Percentiles rank a stretch among this genome's conserved stretches.
Evolutionary conservation across 352 stramenopile species (phyloP).

Genomic region (Blastocystis sp.): DNA sequence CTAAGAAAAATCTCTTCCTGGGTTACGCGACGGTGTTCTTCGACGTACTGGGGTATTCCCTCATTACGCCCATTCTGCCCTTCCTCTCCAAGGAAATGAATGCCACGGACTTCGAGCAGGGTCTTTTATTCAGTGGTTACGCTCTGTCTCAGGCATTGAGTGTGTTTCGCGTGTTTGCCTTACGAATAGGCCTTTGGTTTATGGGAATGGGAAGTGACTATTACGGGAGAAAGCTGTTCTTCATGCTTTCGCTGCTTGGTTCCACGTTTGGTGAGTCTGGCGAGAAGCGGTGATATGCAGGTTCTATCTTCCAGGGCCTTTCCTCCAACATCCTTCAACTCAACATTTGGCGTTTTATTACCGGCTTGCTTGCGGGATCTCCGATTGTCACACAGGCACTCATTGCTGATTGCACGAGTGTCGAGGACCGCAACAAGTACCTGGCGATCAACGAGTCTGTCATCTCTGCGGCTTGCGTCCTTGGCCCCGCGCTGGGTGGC

Average conservation of each 20-base stretch:
- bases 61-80: slow-evolving; percentile 56
- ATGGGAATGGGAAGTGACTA: slow-evolving; percentile 59
- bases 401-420: slow-evolving; percentile 58
- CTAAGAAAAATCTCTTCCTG: slow-evolving; percentile 24
- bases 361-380: slow-evolving; percentile 61
- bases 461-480: slow-evolving; percentile 39
- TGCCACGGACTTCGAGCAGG: slow-evolving; percentile 7
- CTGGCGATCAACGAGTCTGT: slow-evolving; percentile 13
- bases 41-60: slow-evolving; percentile 45
- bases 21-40: slow-evolving; percentile 48
- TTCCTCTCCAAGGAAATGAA: slow-evolving; percentile 62
- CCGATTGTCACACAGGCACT: slow-evolving; percentile 49
- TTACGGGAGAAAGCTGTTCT: slow-evolving; percentile 67
- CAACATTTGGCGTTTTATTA: slow-evolving; percentile 46
- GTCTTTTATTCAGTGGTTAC: slow-evolving; percentile 30
- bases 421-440: slow-evolving; percentile 54
- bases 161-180: neutral
- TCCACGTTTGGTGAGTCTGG: slow-evolving; percentile 36
- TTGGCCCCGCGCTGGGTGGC: slow-evolving; percentile 54
- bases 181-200: slow-evolving; percentile 48
- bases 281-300: neutral
- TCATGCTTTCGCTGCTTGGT: slow-evolving; percentile 62
- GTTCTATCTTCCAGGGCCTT: slow-evolving; percentile 61
- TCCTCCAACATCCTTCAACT: slow-evolving; percentile 34
- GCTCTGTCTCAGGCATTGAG: slow-evolving; percentile 30